Conservation (phyloP, 1,139 yeast species). For the Candida frijolesensis region DNA sequence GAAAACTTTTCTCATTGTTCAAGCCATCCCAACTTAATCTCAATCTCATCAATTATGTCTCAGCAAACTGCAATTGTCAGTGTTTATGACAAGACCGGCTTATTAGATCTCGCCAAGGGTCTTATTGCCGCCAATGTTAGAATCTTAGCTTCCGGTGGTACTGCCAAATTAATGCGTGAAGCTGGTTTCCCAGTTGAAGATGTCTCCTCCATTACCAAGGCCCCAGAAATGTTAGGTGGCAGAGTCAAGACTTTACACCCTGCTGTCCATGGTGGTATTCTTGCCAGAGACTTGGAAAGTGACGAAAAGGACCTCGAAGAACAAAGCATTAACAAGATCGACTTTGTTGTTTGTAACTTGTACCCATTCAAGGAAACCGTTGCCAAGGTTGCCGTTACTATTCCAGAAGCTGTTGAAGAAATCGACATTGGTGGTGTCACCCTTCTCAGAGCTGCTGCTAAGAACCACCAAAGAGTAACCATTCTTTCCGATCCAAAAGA, state of each 20-base stretch:
- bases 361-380: slow-evolving; percentile 98
- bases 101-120: slow-evolving; percentile 94
- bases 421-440: slow-evolving; percentile 99
- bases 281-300: slow-evolving; percentile 87
- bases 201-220: slow-evolving; percentile 91
- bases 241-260: slow-evolving; percentile 98
- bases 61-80: slow-evolving; percentile 86
- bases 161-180: slow-evolving; percentile 90
- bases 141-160: slow-evolving; percentile 95
- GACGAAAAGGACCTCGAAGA: slow-evolving; percentile 86
- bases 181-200: slow-evolving; percentile 98
- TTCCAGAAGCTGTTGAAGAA: slow-evolving; percentile 97
- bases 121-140: slow-evolving; percentile 85
- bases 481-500: slow-evolving; percentile 93
- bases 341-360: slow-evolving; percentile 93
- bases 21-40: background rate
- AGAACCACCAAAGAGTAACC: slow-evolving; percentile 94
- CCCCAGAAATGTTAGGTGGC: slow-evolving; percentile 98
- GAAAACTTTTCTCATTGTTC: slow-evolving; percentile 3
- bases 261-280: slow-evolving; percentile 97
- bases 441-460: slow-evolving; percentile 95
- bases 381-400: slow-evolving; percentile 91
- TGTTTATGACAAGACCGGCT: slow-evolving; percentile 96
- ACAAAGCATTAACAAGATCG: slow-evolving; percentile 93
- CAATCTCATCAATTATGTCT: slow-evolving; percentile 25